Percentiles rank a stretch among this genome's conserved stretches.
Conservation (phyloP, 345 rosid genomes). For the Rhizophora apiculata region DNA sequence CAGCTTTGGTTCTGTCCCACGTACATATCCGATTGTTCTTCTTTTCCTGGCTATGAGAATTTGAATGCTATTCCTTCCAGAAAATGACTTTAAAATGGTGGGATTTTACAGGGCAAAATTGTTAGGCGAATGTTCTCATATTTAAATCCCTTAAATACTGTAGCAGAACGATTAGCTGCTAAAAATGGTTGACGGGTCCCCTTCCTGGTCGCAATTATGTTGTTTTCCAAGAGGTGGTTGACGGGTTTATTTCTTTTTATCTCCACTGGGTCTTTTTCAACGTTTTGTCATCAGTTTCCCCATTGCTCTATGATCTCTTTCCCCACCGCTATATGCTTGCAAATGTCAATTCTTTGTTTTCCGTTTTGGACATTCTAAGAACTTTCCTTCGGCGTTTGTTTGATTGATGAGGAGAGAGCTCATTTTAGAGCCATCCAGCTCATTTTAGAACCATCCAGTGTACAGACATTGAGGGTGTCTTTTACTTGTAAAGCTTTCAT, state of each 20-base stretch:
- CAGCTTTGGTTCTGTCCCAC: no score
- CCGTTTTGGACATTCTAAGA: no score
- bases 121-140: no score
- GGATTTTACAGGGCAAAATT: background rate
- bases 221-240: conserved; percentile 56
- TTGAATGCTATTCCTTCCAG: no score
- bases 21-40: no score
- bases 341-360: no score
- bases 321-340: no score
- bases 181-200: conserved; percentile 53
- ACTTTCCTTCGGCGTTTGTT: conserved; percentile 1
- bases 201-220: conserved; percentile 52
- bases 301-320: conserved; percentile 6
- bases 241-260: conserved; percentile 30
- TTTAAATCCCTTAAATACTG: background rate
- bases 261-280: conserved; percentile 8
- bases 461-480: no score
- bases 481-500: conserved; percentile 2
- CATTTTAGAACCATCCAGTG: conserved; percentile 18
- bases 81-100: no score
- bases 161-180: conserved; percentile 6
- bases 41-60: no score
- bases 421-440: conserved; percentile 15
- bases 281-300: conserved; percentile 10
- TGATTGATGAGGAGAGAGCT: background rate